Percentiles rank a stretch among this genome's conserved stretches.
Evolutionary conservation across 495 filamentous ascomycete species (phyloP).

Genomic region (Hyaloscypha hepaticicola): DNA sequence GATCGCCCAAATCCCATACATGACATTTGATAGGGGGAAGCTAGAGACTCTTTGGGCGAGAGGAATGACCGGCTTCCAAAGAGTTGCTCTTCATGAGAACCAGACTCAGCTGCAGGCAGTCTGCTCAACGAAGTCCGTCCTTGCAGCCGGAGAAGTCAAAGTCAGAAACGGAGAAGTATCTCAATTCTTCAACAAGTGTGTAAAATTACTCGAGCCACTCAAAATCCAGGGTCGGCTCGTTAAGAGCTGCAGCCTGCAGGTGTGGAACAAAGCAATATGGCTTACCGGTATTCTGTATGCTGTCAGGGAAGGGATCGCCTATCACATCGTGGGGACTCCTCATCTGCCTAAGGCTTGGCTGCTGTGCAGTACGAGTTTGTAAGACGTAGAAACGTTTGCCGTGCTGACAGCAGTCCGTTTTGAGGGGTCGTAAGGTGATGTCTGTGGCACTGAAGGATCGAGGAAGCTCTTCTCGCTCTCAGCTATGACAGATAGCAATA

Average conservation of each 20-base stretch:
- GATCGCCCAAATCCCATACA: not conserved
- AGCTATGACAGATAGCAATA: too few species aligned
- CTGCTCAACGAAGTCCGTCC: not conserved
- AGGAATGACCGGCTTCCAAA: not conserved
- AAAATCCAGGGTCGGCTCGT: not conserved
- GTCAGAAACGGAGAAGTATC: not conserved
- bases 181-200: not conserved
- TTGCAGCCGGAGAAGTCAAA: not conserved
- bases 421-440: not conserved
- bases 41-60: not conserved
- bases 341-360: not conserved
- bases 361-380: not conserved
- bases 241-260: slow-evolving; percentile 7
- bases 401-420: slow-evolving; percentile 1
- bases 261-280: not conserved
- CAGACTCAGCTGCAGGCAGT: not conserved
- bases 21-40: not conserved
- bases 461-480: too few species aligned
- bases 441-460: not conserved
- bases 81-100: not conserved
- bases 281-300: too few species aligned
- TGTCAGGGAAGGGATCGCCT: not conserved
- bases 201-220: not conserved
- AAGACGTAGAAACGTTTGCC: not conserved
- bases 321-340: not conserved